phyloP scores from a whole-genome alignment of 1,284 basidiomycete species.

The Cryptococcus neoformans region DNA sequence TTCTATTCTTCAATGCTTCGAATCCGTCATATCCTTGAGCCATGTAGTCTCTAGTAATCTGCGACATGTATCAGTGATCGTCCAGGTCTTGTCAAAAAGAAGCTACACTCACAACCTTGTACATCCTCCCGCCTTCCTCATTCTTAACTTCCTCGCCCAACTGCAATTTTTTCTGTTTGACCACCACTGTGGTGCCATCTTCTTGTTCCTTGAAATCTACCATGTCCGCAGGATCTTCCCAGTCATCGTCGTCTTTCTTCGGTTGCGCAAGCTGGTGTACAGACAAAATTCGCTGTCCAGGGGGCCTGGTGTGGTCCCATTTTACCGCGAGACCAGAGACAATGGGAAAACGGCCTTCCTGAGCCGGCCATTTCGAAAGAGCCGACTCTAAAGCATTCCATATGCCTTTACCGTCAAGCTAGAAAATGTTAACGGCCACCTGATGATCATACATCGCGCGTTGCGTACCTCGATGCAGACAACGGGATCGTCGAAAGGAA shows the following conservation, averaged over 20 bases:
- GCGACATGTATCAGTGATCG: neutral
- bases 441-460: neutral
- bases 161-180: conserved; percentile 32
- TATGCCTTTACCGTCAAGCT: conserved; percentile 73
- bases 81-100: too few species aligned
- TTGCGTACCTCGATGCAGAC: conserved; percentile 61
- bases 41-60: conserved; percentile 51
- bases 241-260: conserved; percentile 51
- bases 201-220: conserved; percentile 46
- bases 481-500: conserved; percentile 84
- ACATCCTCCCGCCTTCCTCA: conserved; percentile 59
- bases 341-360: conserved; percentile 90
- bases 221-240: conserved; percentile 32
- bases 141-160: conserved; percentile 57
- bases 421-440: neutral
- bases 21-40: conserved; percentile 69
- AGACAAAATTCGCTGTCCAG: conserved; percentile 68
- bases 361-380: conserved; percentile 76
- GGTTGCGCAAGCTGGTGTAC: conserved; percentile 58
- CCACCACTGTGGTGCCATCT: conserved; percentile 50
- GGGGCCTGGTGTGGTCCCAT: conserved; percentile 71
- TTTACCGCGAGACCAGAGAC: conserved; percentile 79
- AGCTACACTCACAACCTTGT: conserved; percentile 61
- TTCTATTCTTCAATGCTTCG: conserved; percentile 62
- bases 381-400: conserved; percentile 79